Conservation (phyloP, 2,329 filamentous ascomycete species). For the Pseudogymnoascus sp. region DNA sequence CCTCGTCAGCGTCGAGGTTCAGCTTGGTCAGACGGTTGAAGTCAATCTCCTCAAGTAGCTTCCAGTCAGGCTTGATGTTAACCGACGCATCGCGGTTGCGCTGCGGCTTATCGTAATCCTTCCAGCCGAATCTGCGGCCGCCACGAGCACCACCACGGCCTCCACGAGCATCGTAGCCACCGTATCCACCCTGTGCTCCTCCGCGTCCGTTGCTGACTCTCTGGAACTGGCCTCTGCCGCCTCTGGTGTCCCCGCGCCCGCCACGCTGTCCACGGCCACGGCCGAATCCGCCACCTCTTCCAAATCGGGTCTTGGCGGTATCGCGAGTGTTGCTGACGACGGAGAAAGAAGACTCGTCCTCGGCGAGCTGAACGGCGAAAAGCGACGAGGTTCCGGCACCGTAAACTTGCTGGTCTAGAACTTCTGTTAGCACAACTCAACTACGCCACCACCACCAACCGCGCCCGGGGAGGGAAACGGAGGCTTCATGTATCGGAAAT, state of each 20-base stretch:
- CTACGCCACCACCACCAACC: background rate
- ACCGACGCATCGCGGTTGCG: conserved; percentile 94
- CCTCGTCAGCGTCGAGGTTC: conserved; percentile 89
- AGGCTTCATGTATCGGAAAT: conserved; percentile 8
- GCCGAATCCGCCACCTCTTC: conserved; percentile 85
- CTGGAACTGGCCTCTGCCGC: conserved; percentile 58
- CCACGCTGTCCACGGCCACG: conserved; percentile 67
- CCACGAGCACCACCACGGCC: conserved; percentile 65
- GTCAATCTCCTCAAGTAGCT: conserved; percentile 95
- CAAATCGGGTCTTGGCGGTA: conserved; percentile 77
- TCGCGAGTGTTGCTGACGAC: conserved; percentile 94
- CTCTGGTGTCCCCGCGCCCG: conserved; percentile 64
- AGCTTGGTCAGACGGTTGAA: conserved; percentile 93
- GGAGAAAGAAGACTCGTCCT: conserved; percentile 96
- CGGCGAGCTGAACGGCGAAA: conserved; percentile 85
- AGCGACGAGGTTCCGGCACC: conserved; percentile 79
- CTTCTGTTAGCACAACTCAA: background rate
- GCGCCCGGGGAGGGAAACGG: background rate
- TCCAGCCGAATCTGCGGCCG: conserved; percentile 92
- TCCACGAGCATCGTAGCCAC: conserved; percentile 67
- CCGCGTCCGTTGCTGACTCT: conserved; percentile 61
- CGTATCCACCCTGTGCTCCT: conserved; percentile 56
- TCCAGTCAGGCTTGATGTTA: conserved; percentile 94
- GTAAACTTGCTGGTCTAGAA: conserved; percentile 88
- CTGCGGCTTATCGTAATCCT: conserved; percentile 96